Conservation (phyloP, 164 flowering plant species). For the Aristolochia fimbriata region DNA sequence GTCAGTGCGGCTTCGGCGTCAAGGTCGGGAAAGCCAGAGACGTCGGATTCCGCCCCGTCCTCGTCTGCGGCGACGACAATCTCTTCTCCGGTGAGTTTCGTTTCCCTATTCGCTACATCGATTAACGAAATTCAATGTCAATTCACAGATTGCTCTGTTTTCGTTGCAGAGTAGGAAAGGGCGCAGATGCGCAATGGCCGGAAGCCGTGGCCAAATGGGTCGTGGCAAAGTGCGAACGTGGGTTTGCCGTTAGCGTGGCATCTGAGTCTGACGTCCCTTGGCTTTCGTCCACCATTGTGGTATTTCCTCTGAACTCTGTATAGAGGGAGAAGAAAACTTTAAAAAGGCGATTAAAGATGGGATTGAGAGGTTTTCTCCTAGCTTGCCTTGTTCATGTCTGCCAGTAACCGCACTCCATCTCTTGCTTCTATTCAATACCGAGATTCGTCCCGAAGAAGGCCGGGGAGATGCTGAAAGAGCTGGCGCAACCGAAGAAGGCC, state of each 20-base stretch:
- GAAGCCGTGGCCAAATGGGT: constrained; percentile 4
- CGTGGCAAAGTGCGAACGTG: constrained; percentile 19
- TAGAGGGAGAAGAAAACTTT: neutral
- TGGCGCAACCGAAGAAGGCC: too few species aligned
- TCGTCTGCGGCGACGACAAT: too few species aligned
- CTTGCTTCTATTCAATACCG: constrained; percentile 35
- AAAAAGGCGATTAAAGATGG: neutral
- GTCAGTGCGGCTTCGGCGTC: too few species aligned
- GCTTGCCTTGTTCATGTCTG: constrained; percentile 6
- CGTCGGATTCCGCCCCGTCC: too few species aligned
- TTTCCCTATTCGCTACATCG: too few species aligned
- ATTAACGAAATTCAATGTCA: too few species aligned
- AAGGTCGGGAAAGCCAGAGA: too few species aligned
- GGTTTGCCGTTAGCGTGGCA: constrained; percentile 9
- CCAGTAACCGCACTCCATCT: constrained; percentile 30
- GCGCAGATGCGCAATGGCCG: too few species aligned
- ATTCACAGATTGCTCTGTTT: too few species aligned
- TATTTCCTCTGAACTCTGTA: neutral
- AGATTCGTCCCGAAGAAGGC: too few species aligned
- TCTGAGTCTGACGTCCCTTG: neutral
- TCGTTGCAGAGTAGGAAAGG: neutral
- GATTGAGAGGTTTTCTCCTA: neutral
- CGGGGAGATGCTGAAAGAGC: too few species aligned
- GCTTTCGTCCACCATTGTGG: neutral
- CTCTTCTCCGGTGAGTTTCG: too few species aligned